Evolutionary conservation across 495 filamentous ascomycete species (phyloP), one percentile per base, ranked within the genome.

Genomic region (Mycothermus thermophilus): DNA sequence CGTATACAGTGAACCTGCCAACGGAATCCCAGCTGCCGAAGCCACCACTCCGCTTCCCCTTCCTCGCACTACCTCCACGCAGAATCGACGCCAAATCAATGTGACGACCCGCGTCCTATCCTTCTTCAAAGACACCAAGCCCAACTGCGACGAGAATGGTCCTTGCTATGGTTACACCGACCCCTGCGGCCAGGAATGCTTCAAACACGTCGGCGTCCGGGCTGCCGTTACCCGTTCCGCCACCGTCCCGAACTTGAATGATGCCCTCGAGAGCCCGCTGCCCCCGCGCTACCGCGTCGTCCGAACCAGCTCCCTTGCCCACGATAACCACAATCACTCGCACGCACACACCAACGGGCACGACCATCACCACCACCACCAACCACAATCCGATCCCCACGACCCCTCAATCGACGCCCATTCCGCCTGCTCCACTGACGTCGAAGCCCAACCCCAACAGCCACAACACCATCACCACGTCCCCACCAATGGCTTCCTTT

Each of bases 401-500:
- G 30, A 48, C 14, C 46, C n/a, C n/a, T n/a, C n/a, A n/a, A n/a
- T 50, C 4, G 56, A 59, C 19, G 40, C 39, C 6, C 54, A 56
- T 10, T 48, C 44, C 1, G 41, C 51, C 9, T 49, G 38, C 50
- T 43, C 10, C 35, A 26, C 19, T 34, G 42, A 41, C 26, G 40
- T 44, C 12, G 42, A 43, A 11, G 42, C 54, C 13, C 58, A 50
- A 4, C 64, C 66, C 25, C 15, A 57, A n/a, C 61, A 62, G 44
- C 50, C 44, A 12, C 71, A 72, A 41, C 85, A 93, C 50, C 90
- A 97, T 46, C 90, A 97, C 54, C 90, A 97, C 47, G 90, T 96
- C n/a, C 82, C 87, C 0, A 75, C 80, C 33, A 97, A 97, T 57
- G 83, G 82, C 15, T 96, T 93, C 52, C 66, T 96, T 30, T 81